These are phyloP conservation scores for Phellinidium pouzarii DNA, from an alignment of 1,284 basidiomycete genomes.

Conservation along the genomic window DNA sequence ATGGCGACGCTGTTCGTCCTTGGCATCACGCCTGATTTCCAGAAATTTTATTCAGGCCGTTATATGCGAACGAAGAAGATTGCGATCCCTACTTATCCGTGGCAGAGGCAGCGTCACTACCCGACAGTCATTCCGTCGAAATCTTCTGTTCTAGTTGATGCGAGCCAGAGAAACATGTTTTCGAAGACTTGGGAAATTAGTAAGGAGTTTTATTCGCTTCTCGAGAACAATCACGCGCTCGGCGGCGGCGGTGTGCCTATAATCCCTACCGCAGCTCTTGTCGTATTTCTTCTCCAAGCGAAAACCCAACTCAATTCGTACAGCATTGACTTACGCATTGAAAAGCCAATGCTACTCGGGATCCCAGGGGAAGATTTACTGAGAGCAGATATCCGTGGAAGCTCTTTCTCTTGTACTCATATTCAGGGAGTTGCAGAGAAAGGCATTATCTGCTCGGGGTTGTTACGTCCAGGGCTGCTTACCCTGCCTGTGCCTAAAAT, in stretches of 20 bases:
- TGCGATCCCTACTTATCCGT: slow-evolving; percentile 31
- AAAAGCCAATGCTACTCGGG: slow-evolving; percentile 10
- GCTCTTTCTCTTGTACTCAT: slow-evolving; percentile 6
- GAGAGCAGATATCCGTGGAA: slow-evolving; percentile 4
- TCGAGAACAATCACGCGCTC: slow-evolving; percentile 28
- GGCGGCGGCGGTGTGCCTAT: slow-evolving; percentile 29
- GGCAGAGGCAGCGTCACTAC: slow-evolving; percentile 31
- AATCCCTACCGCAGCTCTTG: slow-evolving; percentile 31
- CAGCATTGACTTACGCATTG: slow-evolving; percentile 6
- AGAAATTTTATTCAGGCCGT: slow-evolving; percentile 23
- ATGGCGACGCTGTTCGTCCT: slow-evolving; percentile 27
- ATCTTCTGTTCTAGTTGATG: not conserved
- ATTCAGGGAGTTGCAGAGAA: not conserved
- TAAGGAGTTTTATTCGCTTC: slow-evolving; percentile 7
- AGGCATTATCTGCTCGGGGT: slow-evolving; percentile 27
- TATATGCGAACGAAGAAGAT: slow-evolving; percentile 23
- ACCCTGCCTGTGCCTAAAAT: not conserved
- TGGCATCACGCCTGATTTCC: slow-evolving; percentile 27
- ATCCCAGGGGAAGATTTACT: not conserved
- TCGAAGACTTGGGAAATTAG: slow-evolving; percentile 10
- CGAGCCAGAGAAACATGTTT: not conserved
- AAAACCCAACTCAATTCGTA: not conserved
- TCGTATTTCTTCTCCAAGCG: slow-evolving; percentile 23
- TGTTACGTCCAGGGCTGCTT: slow-evolving; percentile 12
- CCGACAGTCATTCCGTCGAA: slow-evolving; percentile 27